Evolutionary conservation across 352 stramenopile genomes (phyloP).

Genomic region (Globisporangium splendens): DNA sequence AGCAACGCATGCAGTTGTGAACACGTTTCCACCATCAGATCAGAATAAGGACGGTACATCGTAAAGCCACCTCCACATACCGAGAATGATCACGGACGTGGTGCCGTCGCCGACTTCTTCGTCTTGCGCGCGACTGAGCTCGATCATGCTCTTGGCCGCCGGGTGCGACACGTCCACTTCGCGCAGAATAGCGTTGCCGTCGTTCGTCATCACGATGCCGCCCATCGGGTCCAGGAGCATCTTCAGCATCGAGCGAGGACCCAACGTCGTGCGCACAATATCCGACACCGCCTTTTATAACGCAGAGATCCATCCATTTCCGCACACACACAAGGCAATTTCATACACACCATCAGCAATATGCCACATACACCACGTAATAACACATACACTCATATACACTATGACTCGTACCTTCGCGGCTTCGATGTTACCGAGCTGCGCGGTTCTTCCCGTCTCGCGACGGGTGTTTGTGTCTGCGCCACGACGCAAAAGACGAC

Average conservation of each 20-base stretch:
- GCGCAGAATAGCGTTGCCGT: constrained; percentile 98
- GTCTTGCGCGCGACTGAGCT: constrained; percentile 97
- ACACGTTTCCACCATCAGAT: no score
- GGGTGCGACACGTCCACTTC: constrained; percentile 98
- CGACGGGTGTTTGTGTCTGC: constrained; percentile 97
- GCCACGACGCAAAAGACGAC: neutral
- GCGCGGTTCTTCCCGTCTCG: constrained; percentile 96
- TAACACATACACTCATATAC: neutral
- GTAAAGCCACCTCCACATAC: no score
- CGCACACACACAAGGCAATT: neutral
- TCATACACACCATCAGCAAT: neutral
- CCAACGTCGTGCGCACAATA: constrained; percentile 99
- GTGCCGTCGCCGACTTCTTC: constrained; percentile 99
- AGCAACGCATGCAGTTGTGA: no score
- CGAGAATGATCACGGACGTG: constrained; percentile 99
- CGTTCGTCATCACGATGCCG: constrained; percentile 99
- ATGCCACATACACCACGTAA: neutral
- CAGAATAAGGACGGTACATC: neutral
- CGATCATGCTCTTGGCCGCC: constrained; percentile 99
- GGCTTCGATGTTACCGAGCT: constrained; percentile 98
- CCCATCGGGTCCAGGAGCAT: constrained; percentile 99
- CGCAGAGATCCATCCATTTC: neutral
- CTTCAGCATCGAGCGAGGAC: constrained; percentile 98
- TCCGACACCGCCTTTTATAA: constrained; percentile 88
- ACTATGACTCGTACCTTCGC: constrained; percentile 69